phyloP scores from a whole-genome alignment of 495 filamentous ascomycete species.

The Daldinia loculata region DNA sequence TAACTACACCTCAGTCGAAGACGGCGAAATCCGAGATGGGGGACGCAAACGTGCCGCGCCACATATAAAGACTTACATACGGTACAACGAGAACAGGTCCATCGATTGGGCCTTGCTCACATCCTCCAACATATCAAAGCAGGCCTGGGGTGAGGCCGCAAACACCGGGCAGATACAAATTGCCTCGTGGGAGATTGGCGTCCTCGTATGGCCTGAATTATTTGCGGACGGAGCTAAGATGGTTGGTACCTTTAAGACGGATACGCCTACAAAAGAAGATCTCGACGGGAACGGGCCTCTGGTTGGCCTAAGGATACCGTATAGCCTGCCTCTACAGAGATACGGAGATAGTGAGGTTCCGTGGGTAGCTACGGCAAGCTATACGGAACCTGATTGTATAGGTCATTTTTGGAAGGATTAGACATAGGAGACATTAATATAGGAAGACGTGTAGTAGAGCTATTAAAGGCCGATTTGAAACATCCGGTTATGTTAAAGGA shows the following conservation, averaged over 20 bases:
- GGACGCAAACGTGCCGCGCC: constrained; percentile 83
- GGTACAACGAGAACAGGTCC: constrained; percentile 63
- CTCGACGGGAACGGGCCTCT: constrained; percentile 35
- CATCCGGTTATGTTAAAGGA: not conserved
- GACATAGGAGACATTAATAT: not conserved
- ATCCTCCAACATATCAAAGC: constrained; percentile 86
- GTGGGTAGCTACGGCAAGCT: constrained; percentile 76
- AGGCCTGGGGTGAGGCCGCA: constrained; percentile 81
- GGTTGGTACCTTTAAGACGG: constrained; percentile 72
- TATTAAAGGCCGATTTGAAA: too few species aligned
- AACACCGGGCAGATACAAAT: constrained; percentile 69
- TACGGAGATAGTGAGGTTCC: constrained; percentile 72
- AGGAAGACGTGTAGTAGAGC: not conserved
- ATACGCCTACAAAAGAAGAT: constrained; percentile 53
- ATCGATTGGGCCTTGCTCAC: constrained; percentile 91
- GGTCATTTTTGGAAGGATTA: constrained; percentile 54
- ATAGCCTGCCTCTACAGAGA: constrained; percentile 75
- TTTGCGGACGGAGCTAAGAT: constrained; percentile 65
- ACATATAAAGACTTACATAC: constrained; percentile 91
- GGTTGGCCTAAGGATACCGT: constrained; percentile 82
- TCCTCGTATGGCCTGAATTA: constrained; percentile 83
- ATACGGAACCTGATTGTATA: constrained; percentile 73
- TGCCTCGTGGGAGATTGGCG: constrained; percentile 85
- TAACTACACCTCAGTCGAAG: constrained; percentile 10
- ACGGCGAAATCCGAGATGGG: constrained; percentile 44